phyloP scores from a whole-genome alignment of 2,329 filamentous ascomycete genomes.

The Aspergillus hortae region DNA sequence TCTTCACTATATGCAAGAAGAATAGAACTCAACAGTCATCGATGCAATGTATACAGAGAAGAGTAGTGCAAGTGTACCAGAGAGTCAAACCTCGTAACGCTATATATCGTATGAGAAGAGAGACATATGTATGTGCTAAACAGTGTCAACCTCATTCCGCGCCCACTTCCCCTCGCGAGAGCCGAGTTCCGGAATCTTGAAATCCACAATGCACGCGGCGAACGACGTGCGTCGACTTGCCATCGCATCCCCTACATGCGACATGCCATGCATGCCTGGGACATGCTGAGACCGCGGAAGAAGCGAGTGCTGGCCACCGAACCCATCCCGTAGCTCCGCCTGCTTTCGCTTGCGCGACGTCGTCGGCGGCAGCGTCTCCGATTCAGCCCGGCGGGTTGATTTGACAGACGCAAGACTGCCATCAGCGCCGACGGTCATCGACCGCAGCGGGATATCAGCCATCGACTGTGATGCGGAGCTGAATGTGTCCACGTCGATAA shows the following conservation, averaged over 20 bases:
- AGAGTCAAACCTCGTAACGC: too few species aligned
- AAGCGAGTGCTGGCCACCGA: constrained; percentile 21
- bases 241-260: not conserved
- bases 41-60: not conserved
- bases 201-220: constrained; percentile 34
- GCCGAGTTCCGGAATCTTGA: constrained; percentile 31
- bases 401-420: constrained; percentile 22
- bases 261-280: not conserved
- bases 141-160: constrained; percentile 4
- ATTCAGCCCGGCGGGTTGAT: constrained; percentile 14
- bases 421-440: constrained; percentile 22
- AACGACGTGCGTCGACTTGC: constrained; percentile 26
- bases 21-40: too few species aligned
- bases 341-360: constrained; percentile 27
- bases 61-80: too few species aligned
- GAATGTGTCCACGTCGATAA: constrained; percentile 45
- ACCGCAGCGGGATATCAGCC: constrained; percentile 20
- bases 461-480: constrained; percentile 12
- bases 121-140: not conserved
- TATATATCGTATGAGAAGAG: too few species aligned
- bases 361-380: constrained; percentile 5
- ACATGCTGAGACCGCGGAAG: constrained; percentile 11
- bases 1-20: too few species aligned
- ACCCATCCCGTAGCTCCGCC: constrained; percentile 17
- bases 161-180: constrained; percentile 21